Evolutionary conservation across 1,284 basidiomycete genomes (phyloP).

Genomic region (Ustilago shanxiensis): DNA sequence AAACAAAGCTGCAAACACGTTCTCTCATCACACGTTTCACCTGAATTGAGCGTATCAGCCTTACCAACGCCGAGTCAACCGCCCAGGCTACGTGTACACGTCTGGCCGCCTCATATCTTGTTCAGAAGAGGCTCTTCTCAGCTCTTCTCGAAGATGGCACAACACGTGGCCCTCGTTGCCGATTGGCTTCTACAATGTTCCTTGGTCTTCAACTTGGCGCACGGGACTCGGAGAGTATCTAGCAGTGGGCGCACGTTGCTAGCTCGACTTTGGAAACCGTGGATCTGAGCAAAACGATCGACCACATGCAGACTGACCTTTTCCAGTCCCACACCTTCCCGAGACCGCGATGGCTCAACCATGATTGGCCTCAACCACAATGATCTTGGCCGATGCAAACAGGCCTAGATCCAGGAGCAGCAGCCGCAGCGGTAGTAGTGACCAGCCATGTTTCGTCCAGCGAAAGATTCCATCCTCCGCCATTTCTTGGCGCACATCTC

Average conservation of each 20-base stretch:
- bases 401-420: neutral
- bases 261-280: neutral
- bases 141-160: neutral
- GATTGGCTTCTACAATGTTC: neutral
- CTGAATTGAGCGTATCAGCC: neutral
- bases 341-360: slow-evolving; percentile 8
- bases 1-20: neutral
- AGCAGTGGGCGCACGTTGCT: neutral
- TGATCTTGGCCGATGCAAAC: neutral
- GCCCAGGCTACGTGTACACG: no score
- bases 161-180: neutral
- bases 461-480: neutral
- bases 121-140: neutral
- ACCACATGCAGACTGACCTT: neutral
- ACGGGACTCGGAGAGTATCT: neutral
- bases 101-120: neutral
- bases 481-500: slow-evolving; percentile 7
- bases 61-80: neutral
- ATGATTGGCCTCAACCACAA: neutral
- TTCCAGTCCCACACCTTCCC: slow-evolving; percentile 1
- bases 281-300: neutral
- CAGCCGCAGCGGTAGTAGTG: neutral
- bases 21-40: neutral
- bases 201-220: neutral
- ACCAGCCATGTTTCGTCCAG: slow-evolving; percentile 7